A percentile compares a stretch with the other conserved stretches of the same genome.
These are phyloP conservation scores for Jaapia argillacea DNA, from an alignment of 768 basidiomycete species.

Conservation along the genomic window DNA sequence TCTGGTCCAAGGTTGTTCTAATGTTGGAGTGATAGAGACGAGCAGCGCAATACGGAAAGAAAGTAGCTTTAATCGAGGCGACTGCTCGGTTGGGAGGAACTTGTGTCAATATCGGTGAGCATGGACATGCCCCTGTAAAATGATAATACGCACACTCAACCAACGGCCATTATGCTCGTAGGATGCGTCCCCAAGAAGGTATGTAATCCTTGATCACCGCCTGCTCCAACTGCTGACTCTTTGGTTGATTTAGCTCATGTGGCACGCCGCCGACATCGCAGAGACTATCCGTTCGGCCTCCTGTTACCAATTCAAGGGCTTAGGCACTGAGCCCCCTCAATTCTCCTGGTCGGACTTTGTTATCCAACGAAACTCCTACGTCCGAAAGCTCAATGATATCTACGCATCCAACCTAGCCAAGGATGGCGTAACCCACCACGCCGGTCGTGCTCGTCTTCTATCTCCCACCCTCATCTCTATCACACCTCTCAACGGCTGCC, in stretches of 20 bases:
- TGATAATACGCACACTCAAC: too few species aligned
- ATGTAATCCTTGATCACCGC: conserved; percentile 4
- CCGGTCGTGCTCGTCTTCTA: conserved; percentile 65
- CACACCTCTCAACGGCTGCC: conserved; percentile 52
- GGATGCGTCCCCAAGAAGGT: conserved; percentile 98
- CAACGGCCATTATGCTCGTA: too few species aligned
- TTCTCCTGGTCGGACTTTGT: conserved; percentile 93
- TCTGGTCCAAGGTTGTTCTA: not conserved
- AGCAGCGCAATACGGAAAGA: conserved; percentile 86
- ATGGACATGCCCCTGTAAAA: too few species aligned
- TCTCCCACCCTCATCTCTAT: conserved; percentile 68
- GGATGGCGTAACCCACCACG: conserved; percentile 82
- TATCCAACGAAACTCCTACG: conserved; percentile 91
- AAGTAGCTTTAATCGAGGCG: conserved; percentile 82
- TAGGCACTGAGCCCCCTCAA: conserved; percentile 35
- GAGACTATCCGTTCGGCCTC: conserved; percentile 74
- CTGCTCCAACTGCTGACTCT: not conserved
- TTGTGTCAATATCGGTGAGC: conserved; percentile 97
- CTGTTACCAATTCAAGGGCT: conserved; percentile 63
- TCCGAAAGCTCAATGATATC: conserved; percentile 78
- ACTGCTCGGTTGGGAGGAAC: conserved; percentile 79
- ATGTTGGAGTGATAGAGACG: conserved; percentile 60
- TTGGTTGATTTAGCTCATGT: conserved; percentile 91
- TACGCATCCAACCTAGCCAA: conserved; percentile 84
- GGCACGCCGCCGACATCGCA: conserved; percentile 87